These are phyloP conservation scores for Chrysophaeum taylorii DNA, from an alignment of 352 stramenopile species.

Conservation along the genomic window DNA sequence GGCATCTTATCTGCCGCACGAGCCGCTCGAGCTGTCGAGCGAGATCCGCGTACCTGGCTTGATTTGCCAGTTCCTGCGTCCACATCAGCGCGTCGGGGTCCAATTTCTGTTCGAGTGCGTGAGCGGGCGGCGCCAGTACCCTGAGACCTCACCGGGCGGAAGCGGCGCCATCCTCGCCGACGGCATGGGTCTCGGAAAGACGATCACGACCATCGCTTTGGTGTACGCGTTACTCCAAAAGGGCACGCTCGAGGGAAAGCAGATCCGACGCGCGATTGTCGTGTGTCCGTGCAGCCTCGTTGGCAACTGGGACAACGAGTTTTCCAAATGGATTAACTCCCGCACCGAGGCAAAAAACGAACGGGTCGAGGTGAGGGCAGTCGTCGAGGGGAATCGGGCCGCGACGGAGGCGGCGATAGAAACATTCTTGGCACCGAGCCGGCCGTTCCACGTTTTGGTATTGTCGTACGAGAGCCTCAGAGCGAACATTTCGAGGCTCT, in stretches of 20 bases:
- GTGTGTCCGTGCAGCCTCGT: constrained; percentile 89
- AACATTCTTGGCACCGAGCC: constrained; percentile 44
- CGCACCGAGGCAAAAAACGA: background rate
- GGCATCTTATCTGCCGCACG: too few relatives aligned
- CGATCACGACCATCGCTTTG: constrained; percentile 50
- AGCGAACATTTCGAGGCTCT: constrained; percentile 70
- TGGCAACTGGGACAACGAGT: constrained; percentile 93
- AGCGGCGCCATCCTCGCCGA: constrained; percentile 48
- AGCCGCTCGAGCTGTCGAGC: too few relatives aligned
- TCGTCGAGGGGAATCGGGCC: too few relatives aligned
- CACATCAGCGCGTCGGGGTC: constrained; percentile 88
- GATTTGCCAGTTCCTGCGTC: constrained; percentile 82
- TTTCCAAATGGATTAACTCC: constrained; percentile 82
- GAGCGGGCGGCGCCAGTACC: constrained; percentile 40
- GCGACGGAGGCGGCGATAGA: constrained; percentile 55
- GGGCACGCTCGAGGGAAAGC: constrained; percentile 29
- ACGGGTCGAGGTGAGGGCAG: background rate
- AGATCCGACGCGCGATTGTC: constrained; percentile 63
- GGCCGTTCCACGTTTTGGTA: constrained; percentile 52
- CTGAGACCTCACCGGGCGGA: constrained; percentile 38
- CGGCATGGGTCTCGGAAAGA: constrained; percentile 45
- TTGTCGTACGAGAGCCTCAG: constrained; percentile 76
- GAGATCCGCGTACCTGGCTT: constrained; percentile 59
- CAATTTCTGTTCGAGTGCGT: constrained; percentile 94
- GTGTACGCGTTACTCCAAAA: constrained; percentile 62